Percentiles rank a stretch among this genome's conserved stretches.
Conservation (phyloP, 495 filamentous ascomycete genomes). For the Penicillium mononematosum region DNA sequence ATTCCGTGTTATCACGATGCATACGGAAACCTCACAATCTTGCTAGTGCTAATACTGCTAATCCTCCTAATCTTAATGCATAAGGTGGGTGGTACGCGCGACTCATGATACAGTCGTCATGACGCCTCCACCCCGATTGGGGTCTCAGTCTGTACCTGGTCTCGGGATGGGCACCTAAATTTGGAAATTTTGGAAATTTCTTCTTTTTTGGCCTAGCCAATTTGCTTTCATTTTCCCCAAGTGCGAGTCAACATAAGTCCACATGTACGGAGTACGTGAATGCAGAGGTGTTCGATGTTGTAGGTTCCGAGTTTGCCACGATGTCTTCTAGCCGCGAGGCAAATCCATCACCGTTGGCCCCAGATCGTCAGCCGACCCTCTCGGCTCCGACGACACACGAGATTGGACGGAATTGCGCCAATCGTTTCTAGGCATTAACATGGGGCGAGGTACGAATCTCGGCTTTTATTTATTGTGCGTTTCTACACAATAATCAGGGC, state of each 20-base stretch:
- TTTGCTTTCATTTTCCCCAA: background rate
- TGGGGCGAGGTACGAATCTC: background rate
- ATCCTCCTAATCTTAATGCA: background rate
- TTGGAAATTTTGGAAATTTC: background rate
- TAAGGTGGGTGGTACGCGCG: constrained; percentile 10
- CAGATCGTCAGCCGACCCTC: constrained; percentile 9
- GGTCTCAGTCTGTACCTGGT: constrained; percentile 10
- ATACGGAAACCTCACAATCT: background rate
- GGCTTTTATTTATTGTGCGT: background rate
- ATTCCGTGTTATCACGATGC: background rate
- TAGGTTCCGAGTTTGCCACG: constrained; percentile 3
- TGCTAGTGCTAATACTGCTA: background rate
- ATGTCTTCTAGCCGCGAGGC: constrained; percentile 5
- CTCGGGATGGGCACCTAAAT: constrained; percentile 1
- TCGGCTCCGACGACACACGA: constrained; percentile 7
- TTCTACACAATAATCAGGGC: background rate
- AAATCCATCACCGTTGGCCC: constrained; percentile 6
- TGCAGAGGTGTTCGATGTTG: background rate
- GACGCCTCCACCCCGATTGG: constrained; percentile 13
- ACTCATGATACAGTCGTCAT: constrained; percentile 18
- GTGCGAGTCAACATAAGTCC: background rate
- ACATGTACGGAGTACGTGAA: background rate
- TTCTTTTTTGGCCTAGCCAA: background rate
- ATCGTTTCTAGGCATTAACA: background rate
- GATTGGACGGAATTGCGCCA: background rate